phyloP scores from a whole-genome alignment of 2,329 filamentous ascomycete species.

The Apiospora kogelbergensis region DNA sequence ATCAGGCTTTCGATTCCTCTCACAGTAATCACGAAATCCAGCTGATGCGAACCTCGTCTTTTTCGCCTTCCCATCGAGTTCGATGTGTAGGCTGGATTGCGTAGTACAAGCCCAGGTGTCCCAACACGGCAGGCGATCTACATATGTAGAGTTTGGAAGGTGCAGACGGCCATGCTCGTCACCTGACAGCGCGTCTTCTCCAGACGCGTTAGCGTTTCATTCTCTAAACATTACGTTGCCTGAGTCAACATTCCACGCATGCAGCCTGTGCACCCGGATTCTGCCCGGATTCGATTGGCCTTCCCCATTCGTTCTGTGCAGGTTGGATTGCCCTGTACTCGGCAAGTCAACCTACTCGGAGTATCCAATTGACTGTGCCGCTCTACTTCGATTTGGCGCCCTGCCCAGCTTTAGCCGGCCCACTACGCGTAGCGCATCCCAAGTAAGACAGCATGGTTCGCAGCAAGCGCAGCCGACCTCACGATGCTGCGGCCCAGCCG shows the following conservation, averaged over 20 bases:
- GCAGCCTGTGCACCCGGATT: neutral
- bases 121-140: neutral
- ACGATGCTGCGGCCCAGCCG: neutral
- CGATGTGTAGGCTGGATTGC: neutral
- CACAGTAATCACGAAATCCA: too few relatives aligned
- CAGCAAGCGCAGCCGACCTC: neutral
- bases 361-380: neutral
- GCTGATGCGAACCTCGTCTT: too few relatives aligned
- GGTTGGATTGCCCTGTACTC: neutral
- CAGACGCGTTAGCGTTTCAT: neutral
- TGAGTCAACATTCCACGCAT: neutral
- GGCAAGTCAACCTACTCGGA: neutral
- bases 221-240: neutral
- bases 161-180: neutral
- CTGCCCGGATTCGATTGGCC: neutral
- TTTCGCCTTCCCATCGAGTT: too few relatives aligned
- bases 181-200: neutral
- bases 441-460: conserved; percentile 3
- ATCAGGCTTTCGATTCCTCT: too few relatives aligned
- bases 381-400: neutral
- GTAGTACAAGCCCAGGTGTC: too few relatives aligned
- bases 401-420: neutral
- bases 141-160: neutral
- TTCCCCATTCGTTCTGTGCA: neutral
- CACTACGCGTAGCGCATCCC: neutral